Evolutionary conservation across 2,329 filamentous ascomycete species (phyloP).

Genomic region (Trichoderma sp.): DNA sequence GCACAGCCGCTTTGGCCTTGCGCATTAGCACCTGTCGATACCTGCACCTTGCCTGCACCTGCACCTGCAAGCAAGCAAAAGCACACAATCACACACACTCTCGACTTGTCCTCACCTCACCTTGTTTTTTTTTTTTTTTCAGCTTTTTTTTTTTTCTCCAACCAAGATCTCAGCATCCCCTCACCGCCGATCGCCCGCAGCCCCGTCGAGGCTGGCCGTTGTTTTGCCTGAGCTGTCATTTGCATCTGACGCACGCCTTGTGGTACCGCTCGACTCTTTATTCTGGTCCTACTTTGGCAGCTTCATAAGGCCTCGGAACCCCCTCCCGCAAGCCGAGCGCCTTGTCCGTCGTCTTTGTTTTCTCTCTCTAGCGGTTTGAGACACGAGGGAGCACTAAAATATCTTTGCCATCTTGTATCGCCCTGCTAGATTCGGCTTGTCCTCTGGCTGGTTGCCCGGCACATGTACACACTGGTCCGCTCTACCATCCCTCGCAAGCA

Average conservation of each 20-base stretch:
- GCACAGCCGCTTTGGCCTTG: slow-evolving; percentile 11
- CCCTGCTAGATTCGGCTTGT: background rate
- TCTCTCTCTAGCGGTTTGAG: slow-evolving; percentile 6
- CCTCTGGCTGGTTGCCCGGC: background rate
- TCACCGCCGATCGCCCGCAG: slow-evolving; percentile 22
- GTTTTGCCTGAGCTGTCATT: background rate
- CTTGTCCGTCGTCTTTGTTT: background rate
- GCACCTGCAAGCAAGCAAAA: background rate
- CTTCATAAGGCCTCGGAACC: slow-evolving; percentile 9
- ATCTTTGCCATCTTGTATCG: slow-evolving; percentile 8
- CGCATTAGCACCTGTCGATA: background rate
- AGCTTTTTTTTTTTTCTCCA: slow-evolving; percentile 4
- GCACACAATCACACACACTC: slow-evolving; percentile 4
- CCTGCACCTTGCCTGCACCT: background rate
- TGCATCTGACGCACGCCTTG: background rate
- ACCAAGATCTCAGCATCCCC: slow-evolving; percentile 15
- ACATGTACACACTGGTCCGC: slow-evolving; percentile 2
- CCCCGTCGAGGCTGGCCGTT: slow-evolving; percentile 13
- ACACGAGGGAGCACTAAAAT: slow-evolving; percentile 17
- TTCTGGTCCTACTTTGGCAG: background rate
- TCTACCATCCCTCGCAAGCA: slow-evolving; percentile 6
- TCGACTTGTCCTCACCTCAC: background rate
- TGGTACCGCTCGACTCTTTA: background rate
- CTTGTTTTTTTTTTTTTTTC: background rate
- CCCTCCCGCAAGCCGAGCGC: slow-evolving; percentile 5